A percentile compares a stretch with the other conserved stretches of the same genome.
These are phyloP conservation scores for Salix dunnii DNA, from an alignment of 345 rosid genomes.

Conservation along the genomic window DNA sequence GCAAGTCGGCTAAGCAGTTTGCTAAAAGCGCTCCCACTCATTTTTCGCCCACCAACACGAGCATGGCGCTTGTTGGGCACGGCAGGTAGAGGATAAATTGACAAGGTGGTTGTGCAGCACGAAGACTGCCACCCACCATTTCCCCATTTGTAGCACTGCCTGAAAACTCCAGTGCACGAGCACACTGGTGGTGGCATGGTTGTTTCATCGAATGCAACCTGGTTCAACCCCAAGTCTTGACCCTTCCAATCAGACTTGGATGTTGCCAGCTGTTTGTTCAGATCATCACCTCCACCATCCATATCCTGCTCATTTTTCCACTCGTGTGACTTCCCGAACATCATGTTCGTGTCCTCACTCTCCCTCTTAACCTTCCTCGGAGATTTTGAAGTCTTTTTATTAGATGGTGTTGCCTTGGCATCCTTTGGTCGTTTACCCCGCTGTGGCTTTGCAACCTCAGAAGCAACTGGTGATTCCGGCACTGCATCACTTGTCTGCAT, in stretches of 20 bases:
- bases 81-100: conserved; percentile 81
- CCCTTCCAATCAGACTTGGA: conserved; percentile 83
- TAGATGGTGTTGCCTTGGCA: conserved; percentile 41
- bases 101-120: conserved; percentile 88
- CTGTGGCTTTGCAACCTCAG: conserved; percentile 59
- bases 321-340: conserved; percentile 60
- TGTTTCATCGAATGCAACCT: conserved; percentile 79
- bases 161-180: conserved; percentile 81
- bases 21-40: conserved; percentile 98
- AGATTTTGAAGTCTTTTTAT: conserved; percentile 61
- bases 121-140: conserved; percentile 99
- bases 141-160: conserved; percentile 99
- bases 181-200: conserved; percentile 92
- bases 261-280: conserved; percentile 40
- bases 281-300: conserved; percentile 42
- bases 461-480: conserved; percentile 42
- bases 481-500: conserved; percentile 47
- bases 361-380: conserved; percentile 75
- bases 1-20: conserved; percentile 91
- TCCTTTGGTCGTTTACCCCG: conserved; percentile 73
- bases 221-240: conserved; percentile 84
- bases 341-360: conserved; percentile 57
- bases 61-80: conserved; percentile 90
- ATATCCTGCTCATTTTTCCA: conserved; percentile 47
- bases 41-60: conserved; percentile 87